Evolutionary conservation across 148 eudicot genomes (phyloP).

Genomic region (Rhododendron vialii): DNA sequence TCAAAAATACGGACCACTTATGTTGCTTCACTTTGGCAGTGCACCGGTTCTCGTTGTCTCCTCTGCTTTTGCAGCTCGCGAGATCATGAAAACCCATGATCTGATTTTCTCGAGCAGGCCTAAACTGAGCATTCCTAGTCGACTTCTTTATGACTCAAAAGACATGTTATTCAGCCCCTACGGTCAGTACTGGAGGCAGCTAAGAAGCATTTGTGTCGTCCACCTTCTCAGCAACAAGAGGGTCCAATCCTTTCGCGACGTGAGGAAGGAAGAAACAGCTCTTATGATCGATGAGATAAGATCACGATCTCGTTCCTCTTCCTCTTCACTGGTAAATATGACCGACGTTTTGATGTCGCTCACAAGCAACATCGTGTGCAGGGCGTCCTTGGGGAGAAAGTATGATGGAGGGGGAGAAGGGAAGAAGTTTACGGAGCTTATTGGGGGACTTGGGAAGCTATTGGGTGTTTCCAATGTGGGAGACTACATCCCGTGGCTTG

Average conservation of each 20-base stretch:
- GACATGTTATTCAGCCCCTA: conserved; percentile 27
- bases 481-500: conserved; percentile 40
- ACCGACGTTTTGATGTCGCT: conserved; percentile 11
- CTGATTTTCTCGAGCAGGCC: conserved; percentile 28
- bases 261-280: conserved; percentile 47
- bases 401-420: conserved; percentile 15
- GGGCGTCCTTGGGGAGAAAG: conserved; percentile 38
- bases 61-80: conserved; percentile 27
- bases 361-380: conserved; percentile 22
- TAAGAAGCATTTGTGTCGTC: conserved; percentile 27
- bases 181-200: conserved; percentile 37
- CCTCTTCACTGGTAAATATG: conserved; percentile 14
- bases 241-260: conserved; percentile 35
- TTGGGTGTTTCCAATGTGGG: conserved; percentile 30
- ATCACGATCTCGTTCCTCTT: neutral
- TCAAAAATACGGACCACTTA: conserved; percentile 22
- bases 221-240: conserved; percentile 35
- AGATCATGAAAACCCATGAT: conserved; percentile 40
- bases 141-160: conserved; percentile 25
- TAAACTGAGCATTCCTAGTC: neutral
- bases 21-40: conserved; percentile 38
- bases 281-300: conserved; percentile 32
- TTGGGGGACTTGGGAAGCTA: conserved; percentile 12
- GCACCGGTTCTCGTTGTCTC: conserved; percentile 29
- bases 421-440: conserved; percentile 10